A percentile compares a stretch with the other conserved stretches of the same genome.
These are phyloP conservation scores for Lentinula detonsa DNA, from an alignment of 768 basidiomycete genomes.

Conservation along the genomic window DNA sequence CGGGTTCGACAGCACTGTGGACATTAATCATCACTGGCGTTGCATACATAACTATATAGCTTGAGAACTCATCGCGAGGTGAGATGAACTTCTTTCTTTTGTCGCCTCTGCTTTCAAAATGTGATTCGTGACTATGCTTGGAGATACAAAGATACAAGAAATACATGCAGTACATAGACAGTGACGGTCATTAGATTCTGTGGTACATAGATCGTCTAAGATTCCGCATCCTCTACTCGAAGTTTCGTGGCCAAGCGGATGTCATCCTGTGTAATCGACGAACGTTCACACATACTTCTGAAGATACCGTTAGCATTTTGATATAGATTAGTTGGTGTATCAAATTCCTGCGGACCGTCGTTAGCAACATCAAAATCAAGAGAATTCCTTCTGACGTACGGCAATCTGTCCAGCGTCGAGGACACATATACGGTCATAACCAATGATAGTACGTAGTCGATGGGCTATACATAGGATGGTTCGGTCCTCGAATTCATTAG, in stretches of 20 bases:
- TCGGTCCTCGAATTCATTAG: slow-evolving; percentile 74
- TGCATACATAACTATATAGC: too few species aligned
- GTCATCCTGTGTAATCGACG: slow-evolving; percentile 71
- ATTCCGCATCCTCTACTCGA: background rate
- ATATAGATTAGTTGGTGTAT: slow-evolving; percentile 68
- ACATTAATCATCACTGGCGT: too few species aligned
- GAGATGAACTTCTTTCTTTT: too few species aligned
- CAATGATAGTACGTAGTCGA: slow-evolving; percentile 62
- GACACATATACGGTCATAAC: slow-evolving; percentile 86
- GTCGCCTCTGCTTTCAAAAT: too few species aligned
- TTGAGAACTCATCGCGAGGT: too few species aligned
- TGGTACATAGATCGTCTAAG: background rate
- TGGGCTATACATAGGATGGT: slow-evolving; percentile 87
- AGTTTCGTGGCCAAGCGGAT: slow-evolving; percentile 39
- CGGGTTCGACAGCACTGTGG: too few species aligned
- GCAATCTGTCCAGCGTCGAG: slow-evolving; percentile 76
- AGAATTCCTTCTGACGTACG: slow-evolving; percentile 29
- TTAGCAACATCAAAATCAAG: background rate
- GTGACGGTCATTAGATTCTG: background rate
- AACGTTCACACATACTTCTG: slow-evolving; percentile 80
- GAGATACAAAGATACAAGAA: too few species aligned
- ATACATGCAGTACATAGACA: too few species aligned
- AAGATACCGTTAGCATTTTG: slow-evolving; percentile 59
- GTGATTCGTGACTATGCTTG: too few species aligned
- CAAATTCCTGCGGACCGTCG: slow-evolving; percentile 55